phyloP scores from a whole-genome alignment of 495 filamentous ascomycete genomes.

The Penicillium silybi region DNA sequence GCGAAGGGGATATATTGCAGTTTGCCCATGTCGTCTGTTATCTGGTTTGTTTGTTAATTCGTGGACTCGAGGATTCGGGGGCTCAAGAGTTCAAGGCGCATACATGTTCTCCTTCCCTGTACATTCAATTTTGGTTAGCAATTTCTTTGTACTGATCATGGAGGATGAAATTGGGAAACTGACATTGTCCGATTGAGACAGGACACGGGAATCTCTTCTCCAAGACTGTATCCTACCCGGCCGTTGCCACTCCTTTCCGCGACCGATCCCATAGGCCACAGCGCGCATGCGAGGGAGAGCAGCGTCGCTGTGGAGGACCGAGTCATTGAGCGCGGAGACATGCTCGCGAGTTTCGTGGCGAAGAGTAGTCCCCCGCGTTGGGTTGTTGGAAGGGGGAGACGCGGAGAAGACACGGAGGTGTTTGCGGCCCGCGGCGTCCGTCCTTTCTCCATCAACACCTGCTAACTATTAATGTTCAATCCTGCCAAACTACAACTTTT shows the following conservation, averaged over 20 bases:
- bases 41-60: constrained; percentile 46
- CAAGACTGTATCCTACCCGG: constrained; percentile 48
- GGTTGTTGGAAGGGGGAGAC: constrained; percentile 7
- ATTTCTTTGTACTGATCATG: not conserved
- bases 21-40: constrained; percentile 72
- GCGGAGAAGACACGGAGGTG: constrained; percentile 17
- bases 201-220: constrained; percentile 56
- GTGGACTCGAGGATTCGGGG: not conserved
- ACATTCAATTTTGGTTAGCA: constrained; percentile 15
- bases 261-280: constrained; percentile 22
- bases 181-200: constrained; percentile 68
- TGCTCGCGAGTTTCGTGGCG: constrained; percentile 2
- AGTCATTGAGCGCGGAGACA: constrained; percentile 11
- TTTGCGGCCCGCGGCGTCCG: constrained; percentile 3
- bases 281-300: constrained; percentile 16
- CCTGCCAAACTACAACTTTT: not conserved
- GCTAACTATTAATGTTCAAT: not conserved
- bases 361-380: constrained; percentile 7
- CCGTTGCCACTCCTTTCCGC: constrained; percentile 36
- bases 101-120: constrained; percentile 58
- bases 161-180: constrained; percentile 21
- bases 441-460: not conserved
- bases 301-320: constrained; percentile 4
- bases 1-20: constrained; percentile 94
- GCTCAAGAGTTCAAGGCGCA: constrained; percentile 16